phyloP scores from a whole-genome alignment of 2,329 filamentous ascomycete genomes.

The Venturia oleaginea region DNA sequence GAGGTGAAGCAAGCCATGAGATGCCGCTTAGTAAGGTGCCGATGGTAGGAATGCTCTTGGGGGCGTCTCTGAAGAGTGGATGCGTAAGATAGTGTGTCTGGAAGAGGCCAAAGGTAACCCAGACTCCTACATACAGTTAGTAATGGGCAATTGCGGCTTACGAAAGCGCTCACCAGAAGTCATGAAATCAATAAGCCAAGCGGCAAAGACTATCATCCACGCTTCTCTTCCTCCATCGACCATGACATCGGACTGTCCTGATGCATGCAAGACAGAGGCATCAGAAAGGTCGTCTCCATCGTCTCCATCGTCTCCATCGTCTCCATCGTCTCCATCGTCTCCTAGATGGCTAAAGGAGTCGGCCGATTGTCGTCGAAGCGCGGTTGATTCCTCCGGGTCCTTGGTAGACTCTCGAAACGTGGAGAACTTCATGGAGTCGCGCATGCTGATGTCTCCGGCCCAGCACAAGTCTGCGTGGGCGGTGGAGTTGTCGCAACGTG shows the following conservation, averaged over 20 bases:
- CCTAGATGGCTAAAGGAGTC: neutral
- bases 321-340: neutral
- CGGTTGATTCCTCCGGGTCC: neutral
- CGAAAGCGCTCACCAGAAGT: neutral
- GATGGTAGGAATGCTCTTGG: neutral
- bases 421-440: neutral
- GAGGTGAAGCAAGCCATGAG: slow-evolving; percentile 8
- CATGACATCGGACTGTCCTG: neutral
- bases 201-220: neutral
- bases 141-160: neutral
- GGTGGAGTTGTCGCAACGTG: neutral
- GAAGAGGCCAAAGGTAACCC: neutral
- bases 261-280: neutral
- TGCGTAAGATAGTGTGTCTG: neutral
- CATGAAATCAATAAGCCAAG: slow-evolving; percentile 3
- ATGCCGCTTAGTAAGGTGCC: slow-evolving; percentile 1
- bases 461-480: neutral
- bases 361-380: neutral
- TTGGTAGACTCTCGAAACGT: neutral
- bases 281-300: neutral
- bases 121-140: neutral
- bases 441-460: neutral
- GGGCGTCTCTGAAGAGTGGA: neutral
- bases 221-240: neutral
- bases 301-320: neutral